Percentiles rank a stretch among this genome's conserved stretches.
Conservation (phyloP, 1,139 yeast genomes). For the Yamadazyma mexicana region DNA sequence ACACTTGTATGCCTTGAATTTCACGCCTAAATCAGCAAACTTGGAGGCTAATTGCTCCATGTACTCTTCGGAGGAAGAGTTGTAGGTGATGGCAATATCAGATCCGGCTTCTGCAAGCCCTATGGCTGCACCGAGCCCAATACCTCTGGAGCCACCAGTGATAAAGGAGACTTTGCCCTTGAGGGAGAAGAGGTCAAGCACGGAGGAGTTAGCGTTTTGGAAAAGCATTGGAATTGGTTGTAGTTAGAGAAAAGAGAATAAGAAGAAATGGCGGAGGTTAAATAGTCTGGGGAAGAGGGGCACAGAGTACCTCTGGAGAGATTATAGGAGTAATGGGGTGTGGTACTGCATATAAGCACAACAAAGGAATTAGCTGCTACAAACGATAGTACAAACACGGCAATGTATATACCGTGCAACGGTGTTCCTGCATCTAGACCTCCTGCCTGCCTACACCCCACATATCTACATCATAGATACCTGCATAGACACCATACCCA, state of each 20-base stretch:
- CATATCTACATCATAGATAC: too few relatives aligned
- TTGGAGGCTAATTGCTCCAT: conserved; percentile 17
- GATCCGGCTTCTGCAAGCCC: conserved; percentile 36
- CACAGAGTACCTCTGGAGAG: neutral
- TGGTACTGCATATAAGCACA: too few relatives aligned
- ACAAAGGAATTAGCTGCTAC: too few relatives aligned
- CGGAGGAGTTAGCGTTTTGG: conserved; percentile 12
- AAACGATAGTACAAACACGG: too few relatives aligned
- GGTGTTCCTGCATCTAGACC: too few relatives aligned
- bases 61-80: conserved; percentile 35
- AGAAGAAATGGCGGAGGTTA: neutral
- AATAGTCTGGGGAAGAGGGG: neutral
- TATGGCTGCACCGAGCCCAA: conserved; percentile 35
- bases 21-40: conserved; percentile 18
- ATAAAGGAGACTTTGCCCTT: conserved; percentile 34
- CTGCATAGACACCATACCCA: too few relatives aligned
- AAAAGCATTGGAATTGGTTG: conserved; percentile 11
- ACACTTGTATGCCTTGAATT: conserved; percentile 21
- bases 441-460: too few relatives aligned
- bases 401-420: too few relatives aligned
- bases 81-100: conserved; percentile 27
- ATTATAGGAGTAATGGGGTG: neutral
- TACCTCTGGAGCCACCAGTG: conserved; percentile 39
- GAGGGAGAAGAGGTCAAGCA: conserved; percentile 26
- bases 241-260: too few relatives aligned